Percentiles rank a stretch among this genome's conserved stretches.
phyloP scores from a whole-genome alignment of 176 grass and related monocot species.

The Tillandsia leiboldiana region DNA sequence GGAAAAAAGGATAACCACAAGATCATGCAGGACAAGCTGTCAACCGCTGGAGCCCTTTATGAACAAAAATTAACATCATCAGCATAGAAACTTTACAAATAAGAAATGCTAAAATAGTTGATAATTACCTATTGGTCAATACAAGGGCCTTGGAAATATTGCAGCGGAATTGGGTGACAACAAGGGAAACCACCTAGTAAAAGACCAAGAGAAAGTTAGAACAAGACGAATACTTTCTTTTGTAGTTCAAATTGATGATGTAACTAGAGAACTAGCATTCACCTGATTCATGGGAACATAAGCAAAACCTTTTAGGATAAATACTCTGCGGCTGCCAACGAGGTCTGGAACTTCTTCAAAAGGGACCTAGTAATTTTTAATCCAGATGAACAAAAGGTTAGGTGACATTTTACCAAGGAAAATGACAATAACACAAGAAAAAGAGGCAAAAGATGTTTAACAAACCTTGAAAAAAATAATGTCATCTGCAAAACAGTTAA shows the following conservation, averaged over 20 bases:
- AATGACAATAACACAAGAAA: conserved; percentile 13
- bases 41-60: too few species aligned
- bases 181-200: conserved; percentile 85
- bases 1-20: neutral
- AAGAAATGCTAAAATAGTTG: neutral
- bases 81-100: neutral
- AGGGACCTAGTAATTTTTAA: conserved; percentile 48
- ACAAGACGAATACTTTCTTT: neutral
- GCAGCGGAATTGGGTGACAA: conserved; percentile 81
- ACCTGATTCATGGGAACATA: conserved; percentile 98
- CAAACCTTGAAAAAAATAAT: conserved; percentile 80
- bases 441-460: neutral
- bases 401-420: neutral
- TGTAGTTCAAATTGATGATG: neutral
- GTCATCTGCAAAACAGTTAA: conserved; percentile 58
- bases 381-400: neutral
- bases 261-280: conserved; percentile 4
- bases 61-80: neutral
- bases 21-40: too few species aligned
- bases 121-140: conserved; percentile 70
- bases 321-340: conserved; percentile 59
- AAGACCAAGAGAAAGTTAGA: neutral
- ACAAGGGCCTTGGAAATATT: conserved; percentile 91
- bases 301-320: conserved; percentile 84
- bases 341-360: conserved; percentile 97